A percentile compares a stretch with the other conserved stretches of the same genome.
Conservation (phyloP, 73 alveolate genomes). For the Tetrahymena thermophila region DNA sequence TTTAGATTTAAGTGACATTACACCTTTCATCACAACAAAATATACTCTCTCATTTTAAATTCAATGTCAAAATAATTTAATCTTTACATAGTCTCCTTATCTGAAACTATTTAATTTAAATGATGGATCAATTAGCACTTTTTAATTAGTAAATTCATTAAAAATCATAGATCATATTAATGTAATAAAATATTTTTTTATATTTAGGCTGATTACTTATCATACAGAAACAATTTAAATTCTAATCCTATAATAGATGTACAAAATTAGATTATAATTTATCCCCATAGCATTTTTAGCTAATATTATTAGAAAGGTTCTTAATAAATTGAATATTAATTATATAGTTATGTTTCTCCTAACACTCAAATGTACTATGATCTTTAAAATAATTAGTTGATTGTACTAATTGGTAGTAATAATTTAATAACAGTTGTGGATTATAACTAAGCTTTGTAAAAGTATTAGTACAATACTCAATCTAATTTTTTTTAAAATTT, state of each 20-base stretch:
- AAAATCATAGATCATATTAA: too few relatives aligned
- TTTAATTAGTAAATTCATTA: too few relatives aligned
- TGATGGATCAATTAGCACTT: background rate
- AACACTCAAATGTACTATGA: background rate
- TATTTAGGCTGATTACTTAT: background rate
- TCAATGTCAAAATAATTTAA: background rate
- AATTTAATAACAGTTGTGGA: background rate
- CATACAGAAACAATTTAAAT: too few relatives aligned
- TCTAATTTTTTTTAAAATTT: background rate
- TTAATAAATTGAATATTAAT: background rate
- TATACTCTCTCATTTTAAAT: background rate
- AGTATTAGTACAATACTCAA: background rate
- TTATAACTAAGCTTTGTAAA: background rate
- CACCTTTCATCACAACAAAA: background rate
- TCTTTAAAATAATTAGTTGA: background rate
- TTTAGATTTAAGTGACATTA: background rate
- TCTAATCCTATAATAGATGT: background rate
- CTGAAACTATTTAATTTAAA: background rate
- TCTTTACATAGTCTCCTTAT: background rate
- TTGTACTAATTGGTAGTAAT: background rate
- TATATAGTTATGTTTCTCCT: background rate
- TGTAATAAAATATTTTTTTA: too few relatives aligned
- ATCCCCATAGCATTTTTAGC: background rate
- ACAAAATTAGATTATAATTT: background rate
- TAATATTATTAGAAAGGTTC: background rate